Conservation (phyloP, 2,329 filamentous ascomycete species). For the Ophiostoma himal-ulmi region DNA sequence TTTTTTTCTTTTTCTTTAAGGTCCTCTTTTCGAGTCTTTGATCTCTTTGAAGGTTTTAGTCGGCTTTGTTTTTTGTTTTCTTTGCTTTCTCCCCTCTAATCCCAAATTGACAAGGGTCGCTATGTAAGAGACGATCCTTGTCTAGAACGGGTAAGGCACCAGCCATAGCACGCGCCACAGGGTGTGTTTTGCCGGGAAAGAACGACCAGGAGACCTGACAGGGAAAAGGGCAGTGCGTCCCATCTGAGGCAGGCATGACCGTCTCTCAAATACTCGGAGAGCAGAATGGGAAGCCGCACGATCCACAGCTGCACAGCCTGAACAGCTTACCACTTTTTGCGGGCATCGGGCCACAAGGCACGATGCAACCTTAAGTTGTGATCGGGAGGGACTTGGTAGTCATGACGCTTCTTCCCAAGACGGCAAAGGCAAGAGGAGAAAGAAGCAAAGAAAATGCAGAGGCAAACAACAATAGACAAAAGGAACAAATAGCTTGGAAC, state of each 20-base stretch:
- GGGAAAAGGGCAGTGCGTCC: too few species aligned
- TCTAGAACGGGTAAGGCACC: constrained; percentile 10
- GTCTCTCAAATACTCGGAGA: too few species aligned
- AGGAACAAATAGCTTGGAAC: neutral
- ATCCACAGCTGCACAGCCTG: constrained; percentile 6
- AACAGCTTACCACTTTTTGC: neutral
- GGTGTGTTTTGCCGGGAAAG: neutral
- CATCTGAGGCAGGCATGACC: neutral
- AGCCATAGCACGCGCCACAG: constrained; percentile 20
- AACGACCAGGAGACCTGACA: neutral
- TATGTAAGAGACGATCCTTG: constrained; percentile 23
- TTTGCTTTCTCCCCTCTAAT: constrained; percentile 20
- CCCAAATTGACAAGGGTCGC: constrained; percentile 25
- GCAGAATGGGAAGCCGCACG: neutral
- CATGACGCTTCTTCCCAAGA: neutral
- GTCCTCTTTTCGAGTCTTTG: neutral
- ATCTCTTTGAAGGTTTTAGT: neutral
- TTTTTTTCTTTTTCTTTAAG: neutral
- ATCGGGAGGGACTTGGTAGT: neutral
- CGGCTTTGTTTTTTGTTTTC: constrained; percentile 11
- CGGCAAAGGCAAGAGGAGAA: constrained; percentile 4
- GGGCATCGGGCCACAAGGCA: constrained; percentile 20
- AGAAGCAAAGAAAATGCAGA: neutral
- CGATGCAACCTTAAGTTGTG: constrained; percentile 20
- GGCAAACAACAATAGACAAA: neutral